phyloP scores from a whole-genome alignment of 2,329 filamentous ascomycete species.

The Dendryphion nanum region DNA sequence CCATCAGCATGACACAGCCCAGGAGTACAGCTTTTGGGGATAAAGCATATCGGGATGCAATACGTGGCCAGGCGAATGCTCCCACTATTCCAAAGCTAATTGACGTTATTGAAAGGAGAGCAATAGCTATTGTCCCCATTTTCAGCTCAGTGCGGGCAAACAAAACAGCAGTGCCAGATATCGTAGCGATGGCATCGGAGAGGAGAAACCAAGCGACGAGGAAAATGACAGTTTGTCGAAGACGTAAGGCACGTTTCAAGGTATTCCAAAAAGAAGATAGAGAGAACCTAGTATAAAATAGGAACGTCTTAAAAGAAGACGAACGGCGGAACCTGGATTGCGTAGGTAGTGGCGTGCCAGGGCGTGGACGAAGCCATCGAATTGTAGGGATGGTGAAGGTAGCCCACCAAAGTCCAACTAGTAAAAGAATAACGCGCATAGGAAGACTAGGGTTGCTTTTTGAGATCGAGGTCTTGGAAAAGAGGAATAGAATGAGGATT shows the following conservation, averaged over 20 bases:
- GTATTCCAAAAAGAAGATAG: constrained; percentile 82
- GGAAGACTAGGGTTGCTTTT: constrained; percentile 77
- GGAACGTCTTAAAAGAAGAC: constrained; percentile 24
- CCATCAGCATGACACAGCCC: constrained; percentile 79
- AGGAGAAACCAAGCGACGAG: constrained; percentile 87
- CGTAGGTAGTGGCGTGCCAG: constrained; percentile 70
- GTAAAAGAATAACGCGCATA: constrained; percentile 75
- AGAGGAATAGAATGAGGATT: constrained; percentile 68
- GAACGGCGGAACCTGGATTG: constrained; percentile 15
- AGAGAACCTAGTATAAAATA: constrained; percentile 74
- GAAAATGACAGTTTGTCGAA: constrained; percentile 72
- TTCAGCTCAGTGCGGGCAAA: constrained; percentile 88
- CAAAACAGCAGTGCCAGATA: constrained; percentile 88
- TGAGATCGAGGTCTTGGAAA: constrained; percentile 34
- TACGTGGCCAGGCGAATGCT: constrained; percentile 80
- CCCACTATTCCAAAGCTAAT: constrained; percentile 82
- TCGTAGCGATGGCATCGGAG: constrained; percentile 88
- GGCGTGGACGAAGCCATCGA: constrained; percentile 78
- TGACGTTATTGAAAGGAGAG: constrained; percentile 84
- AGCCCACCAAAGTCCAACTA: constrained; percentile 87
- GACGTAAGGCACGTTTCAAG: constrained; percentile 64
- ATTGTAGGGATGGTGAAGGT: constrained; percentile 80
- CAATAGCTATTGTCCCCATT: constrained; percentile 82
- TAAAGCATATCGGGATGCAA: constrained; percentile 66
- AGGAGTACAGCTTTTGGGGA: constrained; percentile 80